Conservation (phyloP, 441 rosid genomes). For the Lepidium campestre region DNA sequence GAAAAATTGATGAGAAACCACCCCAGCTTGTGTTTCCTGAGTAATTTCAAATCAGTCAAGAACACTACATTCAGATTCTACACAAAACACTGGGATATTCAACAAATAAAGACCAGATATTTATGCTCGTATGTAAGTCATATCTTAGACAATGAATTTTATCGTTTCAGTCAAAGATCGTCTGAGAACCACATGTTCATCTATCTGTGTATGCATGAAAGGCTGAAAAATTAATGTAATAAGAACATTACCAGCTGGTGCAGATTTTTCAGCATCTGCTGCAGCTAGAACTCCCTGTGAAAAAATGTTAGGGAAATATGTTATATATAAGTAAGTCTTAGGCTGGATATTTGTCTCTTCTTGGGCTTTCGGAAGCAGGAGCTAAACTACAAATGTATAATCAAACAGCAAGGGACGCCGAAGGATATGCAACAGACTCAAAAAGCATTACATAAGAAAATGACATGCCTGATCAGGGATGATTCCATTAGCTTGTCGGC, state of each 20-base stretch:
- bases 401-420: background rate
- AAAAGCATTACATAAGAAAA: constrained; percentile 1
- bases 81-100: background rate
- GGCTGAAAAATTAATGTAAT: background rate
- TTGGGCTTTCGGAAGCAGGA: background rate
- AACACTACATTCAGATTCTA: background rate
- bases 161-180: background rate
- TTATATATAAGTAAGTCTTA: background rate
- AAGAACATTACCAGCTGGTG: constrained; percentile 36
- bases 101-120: background rate
- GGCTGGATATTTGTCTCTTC: background rate
- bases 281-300: constrained; percentile 50
- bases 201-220: background rate
- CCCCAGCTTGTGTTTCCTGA: constrained; percentile 71
- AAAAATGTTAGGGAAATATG: background rate
- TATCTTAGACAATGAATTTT: background rate
- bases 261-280: constrained; percentile 50
- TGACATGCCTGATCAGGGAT: constrained; percentile 73
- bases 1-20: constrained; percentile 71
- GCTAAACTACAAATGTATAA: background rate
- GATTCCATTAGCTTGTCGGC: constrained; percentile 74
- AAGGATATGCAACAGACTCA: background rate
- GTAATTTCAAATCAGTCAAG: background rate
- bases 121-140: background rate
- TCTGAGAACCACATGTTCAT: background rate